Conservation (phyloP, 106 monocot species). For the Dioscorea alata region DNA sequence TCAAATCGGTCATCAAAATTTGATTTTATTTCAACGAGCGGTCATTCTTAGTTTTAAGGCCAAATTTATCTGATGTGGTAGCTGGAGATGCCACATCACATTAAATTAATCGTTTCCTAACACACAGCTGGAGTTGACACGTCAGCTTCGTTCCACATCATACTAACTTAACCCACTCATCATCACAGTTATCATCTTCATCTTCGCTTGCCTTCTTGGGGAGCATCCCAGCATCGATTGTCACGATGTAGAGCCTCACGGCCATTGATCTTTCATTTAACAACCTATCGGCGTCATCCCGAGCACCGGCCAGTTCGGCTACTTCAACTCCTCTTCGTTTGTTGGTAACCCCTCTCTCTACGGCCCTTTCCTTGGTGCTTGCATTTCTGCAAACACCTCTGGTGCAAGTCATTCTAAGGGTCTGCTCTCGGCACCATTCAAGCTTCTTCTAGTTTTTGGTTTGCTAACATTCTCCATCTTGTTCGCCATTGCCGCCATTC, state of each 20-base stretch:
- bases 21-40: too few species aligned
- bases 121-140: too few species aligned
- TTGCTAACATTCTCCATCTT: slow-evolving; percentile 55
- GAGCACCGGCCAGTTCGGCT: slow-evolving; percentile 86
- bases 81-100: too few species aligned
- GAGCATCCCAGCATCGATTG: slow-evolving; percentile 47
- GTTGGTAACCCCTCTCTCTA: slow-evolving; percentile 71
- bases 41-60: too few species aligned
- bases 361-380: slow-evolving; percentile 61
- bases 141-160: too few species aligned
- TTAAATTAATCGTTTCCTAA: too few species aligned
- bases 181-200: too few species aligned
- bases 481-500: slow-evolving; percentile 47
- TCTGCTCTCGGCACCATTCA: slow-evolving; percentile 42
- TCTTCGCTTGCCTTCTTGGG: too few species aligned
- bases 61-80: too few species aligned
- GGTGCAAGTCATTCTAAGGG: slow-evolving; percentile 16
- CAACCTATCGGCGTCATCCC: slow-evolving; percentile 78
- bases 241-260: slow-evolving; percentile 88
- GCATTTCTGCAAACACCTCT: slow-evolving; percentile 9
- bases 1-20: too few species aligned
- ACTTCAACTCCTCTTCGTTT: slow-evolving; percentile 93
- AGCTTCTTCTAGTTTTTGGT: slow-evolving; percentile 58
- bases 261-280: slow-evolving; percentile 88
- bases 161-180: too few species aligned